Evolutionary conservation across 257 asterid genomes (phyloP).

Genomic region (Knoxia roxburghii): DNA sequence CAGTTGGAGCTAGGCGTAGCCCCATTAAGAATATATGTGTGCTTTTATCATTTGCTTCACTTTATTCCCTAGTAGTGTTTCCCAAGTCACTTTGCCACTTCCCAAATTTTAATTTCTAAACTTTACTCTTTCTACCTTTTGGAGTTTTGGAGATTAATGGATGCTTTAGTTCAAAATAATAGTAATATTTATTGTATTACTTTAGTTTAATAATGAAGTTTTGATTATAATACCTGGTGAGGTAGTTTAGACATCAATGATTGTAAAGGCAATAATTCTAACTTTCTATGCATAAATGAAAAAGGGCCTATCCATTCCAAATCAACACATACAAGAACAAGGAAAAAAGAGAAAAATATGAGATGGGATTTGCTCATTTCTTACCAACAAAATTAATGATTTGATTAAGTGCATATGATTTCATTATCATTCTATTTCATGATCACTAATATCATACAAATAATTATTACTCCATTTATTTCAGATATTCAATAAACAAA

Average conservation of each 20-base stretch:
- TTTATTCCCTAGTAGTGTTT: conserved; percentile 1
- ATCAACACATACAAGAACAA: background rate
- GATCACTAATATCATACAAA: no score
- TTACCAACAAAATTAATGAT: background rate
- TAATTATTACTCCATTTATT: no score
- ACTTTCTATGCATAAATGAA: background rate
- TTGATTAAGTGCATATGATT: background rate
- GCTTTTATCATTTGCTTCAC: conserved; percentile 6
- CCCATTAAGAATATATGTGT: background rate
- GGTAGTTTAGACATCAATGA: background rate
- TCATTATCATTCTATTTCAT: no score
- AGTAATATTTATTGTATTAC: no score
- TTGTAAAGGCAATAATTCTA: background rate
- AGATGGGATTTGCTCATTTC: background rate
- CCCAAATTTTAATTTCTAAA: no score
- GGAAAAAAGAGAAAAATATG: background rate
- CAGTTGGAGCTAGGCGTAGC: background rate
- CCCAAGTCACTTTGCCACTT: no score
- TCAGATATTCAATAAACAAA: no score
- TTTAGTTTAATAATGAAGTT: no score
- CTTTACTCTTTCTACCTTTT: no score
- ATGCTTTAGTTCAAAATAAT: no score
- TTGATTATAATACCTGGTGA: no score
- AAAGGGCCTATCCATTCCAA: background rate
- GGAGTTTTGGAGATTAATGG: background rate